phyloP scores from a whole-genome alignment of 1,284 basidiomycete genomes.

The Sphagnurus paluster region DNA sequence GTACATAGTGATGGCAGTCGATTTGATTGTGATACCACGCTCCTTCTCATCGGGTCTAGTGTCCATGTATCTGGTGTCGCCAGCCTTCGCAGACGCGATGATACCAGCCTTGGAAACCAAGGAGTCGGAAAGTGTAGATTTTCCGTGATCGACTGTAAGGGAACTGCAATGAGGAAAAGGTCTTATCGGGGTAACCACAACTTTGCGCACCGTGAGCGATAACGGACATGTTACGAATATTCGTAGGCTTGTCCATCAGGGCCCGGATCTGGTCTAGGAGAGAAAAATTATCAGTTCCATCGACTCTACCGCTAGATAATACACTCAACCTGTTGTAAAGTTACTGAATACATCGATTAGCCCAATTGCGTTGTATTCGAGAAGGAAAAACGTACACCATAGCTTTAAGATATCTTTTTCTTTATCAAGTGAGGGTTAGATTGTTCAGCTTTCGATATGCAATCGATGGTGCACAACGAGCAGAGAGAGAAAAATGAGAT shows the following conservation, averaged over 20 bases:
- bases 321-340: slow-evolving; percentile 77
- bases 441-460: neutral
- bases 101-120: slow-evolving; percentile 99
- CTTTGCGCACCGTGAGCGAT: slow-evolving; percentile 80
- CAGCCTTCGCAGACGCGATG: slow-evolving; percentile 93
- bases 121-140: slow-evolving; percentile 99
- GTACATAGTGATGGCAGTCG: slow-evolving; percentile 99
- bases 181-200: slow-evolving; percentile 2
- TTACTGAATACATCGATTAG: slow-evolving; percentile 58
- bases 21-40: slow-evolving; percentile 99
- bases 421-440: neutral
- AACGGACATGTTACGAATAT: slow-evolving; percentile 98
- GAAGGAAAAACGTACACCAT: slow-evolving; percentile 68
- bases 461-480: slow-evolving; percentile 13
- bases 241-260: slow-evolving; percentile 89
- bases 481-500: slow-evolving; percentile 9
- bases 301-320: slow-evolving; percentile 1
- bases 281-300: slow-evolving; percentile 13
- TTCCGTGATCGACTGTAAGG: slow-evolving; percentile 94
- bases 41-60: slow-evolving; percentile 99
- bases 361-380: slow-evolving; percentile 12
- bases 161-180: slow-evolving; percentile 17
- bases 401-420: slow-evolving; percentile 24
- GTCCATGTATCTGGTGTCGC: slow-evolving; percentile 97
- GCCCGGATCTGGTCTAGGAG: slow-evolving; percentile 79